Percentiles rank a stretch among this genome's conserved stretches.
These are phyloP conservation scores for Themeda triandra DNA, from an alignment of 176 grass and related monocot species.

Conservation along the genomic window DNA sequence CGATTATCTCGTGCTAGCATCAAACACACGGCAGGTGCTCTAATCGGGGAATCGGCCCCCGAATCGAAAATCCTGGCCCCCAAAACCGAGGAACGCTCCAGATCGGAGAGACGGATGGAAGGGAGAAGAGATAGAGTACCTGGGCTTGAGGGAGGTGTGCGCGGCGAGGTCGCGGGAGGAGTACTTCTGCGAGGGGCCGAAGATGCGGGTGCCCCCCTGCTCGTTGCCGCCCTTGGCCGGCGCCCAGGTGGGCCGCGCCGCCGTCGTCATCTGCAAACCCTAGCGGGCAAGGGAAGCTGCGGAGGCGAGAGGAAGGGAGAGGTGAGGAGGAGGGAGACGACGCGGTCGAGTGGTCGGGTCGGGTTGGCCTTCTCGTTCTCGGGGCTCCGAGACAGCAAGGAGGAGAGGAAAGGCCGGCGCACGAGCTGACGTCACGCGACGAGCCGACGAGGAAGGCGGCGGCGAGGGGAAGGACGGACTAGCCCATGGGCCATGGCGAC, in stretches of 20 bases:
- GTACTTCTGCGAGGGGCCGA: slow-evolving; percentile 82
- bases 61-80: neutral
- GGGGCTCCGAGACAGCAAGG: neutral
- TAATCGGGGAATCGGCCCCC: neutral
- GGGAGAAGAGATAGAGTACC: slow-evolving; percentile 15
- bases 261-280: slow-evolving; percentile 68
- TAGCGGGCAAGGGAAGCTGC: neutral
- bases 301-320: neutral
- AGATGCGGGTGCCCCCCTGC: slow-evolving; percentile 85
- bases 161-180: slow-evolving; percentile 91
- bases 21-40: neutral
- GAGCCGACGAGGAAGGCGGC: neutral
- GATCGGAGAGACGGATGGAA: neutral
- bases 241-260: slow-evolving; percentile 95
- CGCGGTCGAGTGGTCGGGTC: neutral
- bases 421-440: too few species aligned
- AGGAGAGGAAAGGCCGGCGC: neutral
- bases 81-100: neutral
- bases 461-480: neutral
- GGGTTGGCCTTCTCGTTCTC: neutral
- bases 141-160: slow-evolving; percentile 94
- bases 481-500: neutral
- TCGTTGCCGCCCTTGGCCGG: slow-evolving; percentile 98
- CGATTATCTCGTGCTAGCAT: neutral
- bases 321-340: neutral